phyloP scores from a whole-genome alignment of 352 stramenopile species.

The Phytophthora brassicae region DNA sequence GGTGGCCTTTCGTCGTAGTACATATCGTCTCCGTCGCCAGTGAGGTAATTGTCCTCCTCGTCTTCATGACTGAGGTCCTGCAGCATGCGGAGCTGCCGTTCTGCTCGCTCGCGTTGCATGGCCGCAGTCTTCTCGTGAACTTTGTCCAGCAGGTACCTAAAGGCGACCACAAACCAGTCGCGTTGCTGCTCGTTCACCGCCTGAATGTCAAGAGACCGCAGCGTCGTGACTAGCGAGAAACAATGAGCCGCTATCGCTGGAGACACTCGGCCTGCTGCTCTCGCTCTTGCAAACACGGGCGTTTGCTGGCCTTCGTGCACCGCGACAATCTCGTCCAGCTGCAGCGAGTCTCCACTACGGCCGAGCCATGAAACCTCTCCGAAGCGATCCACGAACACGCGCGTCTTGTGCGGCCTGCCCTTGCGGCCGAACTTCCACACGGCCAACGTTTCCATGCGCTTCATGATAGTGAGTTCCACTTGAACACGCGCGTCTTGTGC shows the following conservation, averaged over 20 bases:
- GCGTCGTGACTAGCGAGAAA: constrained; percentile 70
- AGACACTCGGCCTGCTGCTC: constrained; percentile 32
- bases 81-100: constrained; percentile 76
- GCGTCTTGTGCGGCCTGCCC: constrained; percentile 81
- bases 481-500: constrained; percentile 86
- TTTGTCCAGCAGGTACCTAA: constrained; percentile 84
- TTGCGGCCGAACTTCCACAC: constrained; percentile 84
- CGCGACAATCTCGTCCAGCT: constrained; percentile 67
- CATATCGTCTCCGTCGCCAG: constrained; percentile 32
- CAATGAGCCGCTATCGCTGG: constrained; percentile 41
- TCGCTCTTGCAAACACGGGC: constrained; percentile 60
- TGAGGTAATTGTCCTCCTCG: constrained; percentile 28
- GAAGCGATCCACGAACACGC: constrained; percentile 79
- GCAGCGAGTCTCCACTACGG: constrained; percentile 71
- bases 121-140: constrained; percentile 81
- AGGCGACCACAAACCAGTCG: constrained; percentile 88
- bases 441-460: constrained; percentile 67
- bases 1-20: constrained; percentile 32
- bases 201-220: constrained; percentile 78
- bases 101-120: constrained; percentile 73
- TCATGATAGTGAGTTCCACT: constrained; percentile 85
- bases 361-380: constrained; percentile 84
- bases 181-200: constrained; percentile 67
- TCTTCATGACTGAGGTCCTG: constrained; percentile 63
- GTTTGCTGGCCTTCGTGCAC: constrained; percentile 66